Evolutionary conservation across 164 flowering plant genomes (phyloP).

Genomic region (Amborella trichopoda): DNA sequence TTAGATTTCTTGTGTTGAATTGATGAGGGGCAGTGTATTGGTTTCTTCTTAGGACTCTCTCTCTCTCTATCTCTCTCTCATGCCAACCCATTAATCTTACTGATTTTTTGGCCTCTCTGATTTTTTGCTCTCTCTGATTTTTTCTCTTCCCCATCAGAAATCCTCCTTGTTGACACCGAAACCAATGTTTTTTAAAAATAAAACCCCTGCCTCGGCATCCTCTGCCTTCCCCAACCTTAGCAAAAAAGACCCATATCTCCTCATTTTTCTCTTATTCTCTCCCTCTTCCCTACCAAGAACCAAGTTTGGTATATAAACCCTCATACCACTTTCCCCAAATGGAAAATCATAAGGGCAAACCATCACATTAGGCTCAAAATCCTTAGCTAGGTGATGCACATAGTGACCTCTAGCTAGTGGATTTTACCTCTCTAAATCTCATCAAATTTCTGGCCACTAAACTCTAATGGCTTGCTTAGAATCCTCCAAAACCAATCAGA

Average conservation of each 20-base stretch:
- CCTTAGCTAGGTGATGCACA: conserved; percentile 86
- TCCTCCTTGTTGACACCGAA: conserved; percentile 60
- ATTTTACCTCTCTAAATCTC: conserved; percentile 72
- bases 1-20: too few relatives aligned
- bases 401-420: conserved; percentile 88
- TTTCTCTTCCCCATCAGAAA: conserved; percentile 77
- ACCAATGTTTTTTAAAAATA: conserved; percentile 60
- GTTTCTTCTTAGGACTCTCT: too few relatives aligned
- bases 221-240: conserved; percentile 35
- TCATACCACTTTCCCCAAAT: conserved; percentile 49
- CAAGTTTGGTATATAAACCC: conserved; percentile 73
- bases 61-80: too few relatives aligned
- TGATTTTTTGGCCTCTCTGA: too few relatives aligned
- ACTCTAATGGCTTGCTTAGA: conserved; percentile 57
- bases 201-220: conserved; percentile 17
- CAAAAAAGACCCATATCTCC: conserved; percentile 80
- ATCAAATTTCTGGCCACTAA: conserved; percentile 1
- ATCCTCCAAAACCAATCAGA: conserved; percentile 68
- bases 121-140: too few relatives aligned
- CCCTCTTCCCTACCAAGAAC: conserved; percentile 50
- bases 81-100: too few relatives aligned
- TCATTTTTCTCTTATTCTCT: conserved; percentile 63
- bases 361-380: conserved; percentile 81
- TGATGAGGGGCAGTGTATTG: too few relatives aligned
- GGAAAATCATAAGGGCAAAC: conserved; percentile 93